Base-by-base conservation (phyloP, 1,139 yeast species). In the Sugiyamaella sp. region DNA sequence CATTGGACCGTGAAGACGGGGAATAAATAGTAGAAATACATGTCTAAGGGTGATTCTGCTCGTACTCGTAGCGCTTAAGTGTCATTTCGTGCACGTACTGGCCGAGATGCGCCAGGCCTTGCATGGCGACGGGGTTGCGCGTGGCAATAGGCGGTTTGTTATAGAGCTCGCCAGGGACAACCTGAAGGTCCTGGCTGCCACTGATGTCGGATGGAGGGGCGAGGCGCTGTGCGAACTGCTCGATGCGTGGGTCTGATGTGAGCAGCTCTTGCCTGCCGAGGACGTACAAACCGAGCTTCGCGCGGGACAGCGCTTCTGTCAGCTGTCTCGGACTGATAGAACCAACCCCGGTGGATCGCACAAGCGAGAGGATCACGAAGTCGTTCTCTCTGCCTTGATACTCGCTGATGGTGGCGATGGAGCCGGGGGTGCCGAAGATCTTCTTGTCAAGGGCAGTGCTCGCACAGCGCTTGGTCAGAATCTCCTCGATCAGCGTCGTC, bases 81-180 rank as follows among this genome's bases (percentile, higher is more conserved):
- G 71, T 69, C 74, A 74, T 72, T 53, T 72, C 71, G 21, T 65
- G 60, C 19, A 72, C 75, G 57, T 71, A 72, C 52, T 66, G 67
- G n/a, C 69, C 70, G 45, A 72, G 57, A 59, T 72, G 76, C 44
- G 67, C 73, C 12, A 70, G 63, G 14, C 71, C 67, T 24, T 67
- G 69, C 69, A 72, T 69, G 12, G 59, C 59, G 8, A 64, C 63
- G 2, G 60, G 54, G 12, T 52, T 51, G 14, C 66, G 60, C n/a
- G n/a, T n/a, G 17, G 56, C 41, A 41, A 35, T 43, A 3, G 19
- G 32, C 1, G 50, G 44, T 47, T 55, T 52, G 32, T 57, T 68
- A 51, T 62, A 68, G 63, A 73, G 67, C 50, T 71, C 74, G 9
- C 73, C 73, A 8, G 68, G 61, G 1, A 67, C 69, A 4, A 72